Evolutionary conservation across 176 grass and related monocot species (phyloP).

Genomic region (Themeda triandra): DNA sequence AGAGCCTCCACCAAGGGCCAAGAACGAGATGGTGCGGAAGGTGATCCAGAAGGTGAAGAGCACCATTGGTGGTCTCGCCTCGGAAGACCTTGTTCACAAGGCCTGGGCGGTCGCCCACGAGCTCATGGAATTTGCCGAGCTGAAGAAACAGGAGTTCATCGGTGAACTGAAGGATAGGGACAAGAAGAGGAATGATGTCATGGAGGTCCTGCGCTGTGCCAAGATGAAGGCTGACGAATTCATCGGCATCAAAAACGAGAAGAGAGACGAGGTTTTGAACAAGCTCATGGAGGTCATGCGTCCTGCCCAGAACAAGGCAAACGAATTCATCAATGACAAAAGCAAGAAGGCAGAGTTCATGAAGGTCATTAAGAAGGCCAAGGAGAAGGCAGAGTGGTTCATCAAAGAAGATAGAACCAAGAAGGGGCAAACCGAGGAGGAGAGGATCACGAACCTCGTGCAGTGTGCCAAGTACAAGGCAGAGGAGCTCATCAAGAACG

Average conservation of each 20-base stretch:
- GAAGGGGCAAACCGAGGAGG: too few relatives aligned
- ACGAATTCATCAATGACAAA: too few relatives aligned
- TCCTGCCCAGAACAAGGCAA: neutral
- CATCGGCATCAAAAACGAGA: too few relatives aligned
- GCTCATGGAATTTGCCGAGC: neutral
- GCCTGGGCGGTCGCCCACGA: neutral
- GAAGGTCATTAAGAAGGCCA: neutral
- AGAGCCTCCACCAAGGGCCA: neutral
- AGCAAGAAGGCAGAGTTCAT: too few relatives aligned
- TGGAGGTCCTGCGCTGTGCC: neutral
- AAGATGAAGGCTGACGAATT: neutral
- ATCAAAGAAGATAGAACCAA: neutral
- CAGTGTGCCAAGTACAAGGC: too few relatives aligned
- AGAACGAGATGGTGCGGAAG: neutral
- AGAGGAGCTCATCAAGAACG: too few relatives aligned
- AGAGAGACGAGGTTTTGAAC: too few relatives aligned
- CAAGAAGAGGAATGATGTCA: neutral
- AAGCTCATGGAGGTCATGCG: neutral
- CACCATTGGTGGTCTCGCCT: too few relatives aligned
- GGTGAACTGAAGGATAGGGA: too few relatives aligned
- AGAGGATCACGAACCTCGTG: too few relatives aligned
- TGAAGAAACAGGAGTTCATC: too few relatives aligned
- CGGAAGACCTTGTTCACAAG: neutral
- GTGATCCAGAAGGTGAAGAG: neutral
- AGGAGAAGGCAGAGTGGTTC: neutral